phyloP scores from a whole-genome alignment of 352 stramenopile species.

The Phytopythium litorale region DNA sequence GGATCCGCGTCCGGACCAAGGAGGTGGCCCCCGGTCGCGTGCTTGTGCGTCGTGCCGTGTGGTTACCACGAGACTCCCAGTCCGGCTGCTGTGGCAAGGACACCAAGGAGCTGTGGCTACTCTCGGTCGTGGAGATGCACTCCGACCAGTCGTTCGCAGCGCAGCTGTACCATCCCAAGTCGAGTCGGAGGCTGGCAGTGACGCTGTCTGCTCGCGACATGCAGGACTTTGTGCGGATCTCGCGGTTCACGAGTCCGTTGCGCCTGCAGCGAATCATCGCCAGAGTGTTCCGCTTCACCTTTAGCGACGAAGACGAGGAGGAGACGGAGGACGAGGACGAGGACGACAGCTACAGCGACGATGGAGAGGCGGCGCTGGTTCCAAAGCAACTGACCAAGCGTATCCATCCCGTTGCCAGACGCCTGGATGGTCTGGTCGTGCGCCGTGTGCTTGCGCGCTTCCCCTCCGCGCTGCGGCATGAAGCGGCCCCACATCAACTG shows the following conservation, averaged over 20 bases:
- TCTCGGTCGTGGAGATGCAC: constrained; percentile 6
- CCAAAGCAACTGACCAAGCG: background rate
- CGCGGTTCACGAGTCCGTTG: background rate
- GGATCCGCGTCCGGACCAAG: constrained; percentile 15
- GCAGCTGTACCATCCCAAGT: constrained; percentile 1
- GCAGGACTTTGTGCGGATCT: constrained; percentile 1
- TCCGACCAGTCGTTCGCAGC: background rate
- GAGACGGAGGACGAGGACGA: background rate
- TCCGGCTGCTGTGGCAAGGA: background rate
- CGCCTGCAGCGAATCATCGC: background rate
- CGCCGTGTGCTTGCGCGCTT: constrained; percentile 37
- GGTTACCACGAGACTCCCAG: background rate
- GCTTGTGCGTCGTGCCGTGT: constrained; percentile 25
- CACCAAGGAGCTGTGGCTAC: background rate
- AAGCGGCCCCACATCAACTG: constrained; percentile 28
- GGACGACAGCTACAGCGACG: background rate
- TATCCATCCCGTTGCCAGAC: background rate
- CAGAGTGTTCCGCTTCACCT: background rate
- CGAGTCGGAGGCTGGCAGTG: background rate
- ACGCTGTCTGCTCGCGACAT: background rate
- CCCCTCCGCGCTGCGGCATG: constrained; percentile 34
- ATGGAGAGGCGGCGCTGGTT: background rate
- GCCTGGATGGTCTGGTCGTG: background rate
- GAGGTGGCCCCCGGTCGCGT: constrained; percentile 21
- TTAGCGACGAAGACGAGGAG: background rate